These are phyloP conservation scores for Wolfiporia cocos DNA, from an alignment of 1,284 basidiomycete genomes.

Conservation along the genomic window DNA sequence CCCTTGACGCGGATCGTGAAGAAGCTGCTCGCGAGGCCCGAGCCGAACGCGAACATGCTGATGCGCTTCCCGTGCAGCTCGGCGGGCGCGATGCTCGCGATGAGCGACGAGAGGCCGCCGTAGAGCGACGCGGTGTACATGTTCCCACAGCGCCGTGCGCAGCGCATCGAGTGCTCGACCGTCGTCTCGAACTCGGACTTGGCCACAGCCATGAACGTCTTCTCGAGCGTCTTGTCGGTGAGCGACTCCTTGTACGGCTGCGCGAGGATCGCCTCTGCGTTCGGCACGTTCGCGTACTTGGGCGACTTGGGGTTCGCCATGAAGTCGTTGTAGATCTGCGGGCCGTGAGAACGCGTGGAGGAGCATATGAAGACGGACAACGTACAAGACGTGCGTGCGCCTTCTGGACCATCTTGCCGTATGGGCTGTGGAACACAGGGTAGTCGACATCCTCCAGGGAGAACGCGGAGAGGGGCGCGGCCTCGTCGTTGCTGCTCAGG, in stretches of 20 bases:
- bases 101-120: slow-evolving; percentile 83
- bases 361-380: background rate
- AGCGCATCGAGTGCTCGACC: slow-evolving; percentile 75
- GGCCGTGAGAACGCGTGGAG: background rate
- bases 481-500: slow-evolving; percentile 31
- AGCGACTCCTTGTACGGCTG: slow-evolving; percentile 71
- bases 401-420: slow-evolving; percentile 98
- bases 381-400: slow-evolving; percentile 82
- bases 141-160: slow-evolving; percentile 89
- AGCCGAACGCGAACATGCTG: slow-evolving; percentile 92
- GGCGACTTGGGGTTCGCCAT: slow-evolving; percentile 70
- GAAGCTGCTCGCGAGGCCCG: slow-evolving; percentile 89
- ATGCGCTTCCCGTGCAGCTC: slow-evolving; percentile 76
- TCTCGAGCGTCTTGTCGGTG: slow-evolving; percentile 93
- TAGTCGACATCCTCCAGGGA: slow-evolving; percentile 84
- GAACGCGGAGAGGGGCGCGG: slow-evolving; percentile 40
- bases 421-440: slow-evolving; percentile 90
- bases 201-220: slow-evolving; percentile 78
- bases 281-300: slow-evolving; percentile 70
- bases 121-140: slow-evolving; percentile 99
- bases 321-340: slow-evolving; percentile 84
- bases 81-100: slow-evolving; percentile 64
- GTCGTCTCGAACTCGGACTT: slow-evolving; percentile 68
- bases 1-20: slow-evolving; percentile 84
- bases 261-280: slow-evolving; percentile 63